Base-by-base conservation (phyloP, 164 flowering plant genomes). In the Umbilicus rupestris region DNA sequence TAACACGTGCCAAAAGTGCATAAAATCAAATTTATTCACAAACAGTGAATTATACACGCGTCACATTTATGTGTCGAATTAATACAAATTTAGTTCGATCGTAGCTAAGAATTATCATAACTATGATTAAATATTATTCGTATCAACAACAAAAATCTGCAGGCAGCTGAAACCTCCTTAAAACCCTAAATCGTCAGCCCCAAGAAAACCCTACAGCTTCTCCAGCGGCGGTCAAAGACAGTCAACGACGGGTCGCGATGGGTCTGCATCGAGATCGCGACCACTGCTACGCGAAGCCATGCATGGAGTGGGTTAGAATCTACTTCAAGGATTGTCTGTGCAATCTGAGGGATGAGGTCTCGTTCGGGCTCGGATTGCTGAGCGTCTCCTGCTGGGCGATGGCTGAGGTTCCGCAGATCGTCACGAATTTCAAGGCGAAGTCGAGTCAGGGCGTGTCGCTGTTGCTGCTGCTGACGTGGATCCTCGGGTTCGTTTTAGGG, bases 321-420 rank as follows among this genome's bases (percentile, higher is more conserved):
- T 55, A 55, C 33, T 55, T 55, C 33, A 55, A 55, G 60, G 60
- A 55, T 9, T 55, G 60, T 28, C 60, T 55, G 5, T 55, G 60
- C 33, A 55, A 55, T 55, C 17, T 55, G 5, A 55, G 33, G 15
- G 60, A 55, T 2, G 4, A 55, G 19, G 19, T 30, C 33, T 55
- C 60, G 9, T 55, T 55, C 33, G 60, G 33, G 6, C 17, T 55
- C 33, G 60, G 60, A 55, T 4, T 55, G 19, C 19, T 55, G 24
- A 55, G 60, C 33, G 60, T 55, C 33, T 28, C 33, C 19, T 55
- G 60, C 33, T 55, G 60, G 60, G 60, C 60, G 5, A 28, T 55
- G 33, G 60, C 60, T 28, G 60, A 55, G 60, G 7, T 55, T 28
- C 60, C 60, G 17, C 60, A 55, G 60, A 26, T 55, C 0, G 29